These are phyloP conservation scores for Smallanthus sonchifolius DNA, from an alignment of 129 eudicot genomes.

Conservation along the genomic window DNA sequence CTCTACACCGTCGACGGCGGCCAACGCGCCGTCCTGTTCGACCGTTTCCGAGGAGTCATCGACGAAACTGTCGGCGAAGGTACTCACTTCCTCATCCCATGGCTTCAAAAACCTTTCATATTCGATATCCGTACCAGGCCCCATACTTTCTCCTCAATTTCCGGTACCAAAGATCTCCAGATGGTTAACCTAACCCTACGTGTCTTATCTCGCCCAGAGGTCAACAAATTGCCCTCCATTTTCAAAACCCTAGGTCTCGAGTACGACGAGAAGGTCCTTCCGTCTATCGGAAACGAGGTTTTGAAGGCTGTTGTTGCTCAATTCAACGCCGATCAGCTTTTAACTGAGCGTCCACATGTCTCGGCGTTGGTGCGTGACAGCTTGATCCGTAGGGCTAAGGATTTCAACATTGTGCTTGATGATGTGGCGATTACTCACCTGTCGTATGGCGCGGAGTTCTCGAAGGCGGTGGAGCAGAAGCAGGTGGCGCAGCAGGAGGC, in stretches of 20 bases:
- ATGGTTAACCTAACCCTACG: slow-evolving; percentile 94
- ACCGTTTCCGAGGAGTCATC: slow-evolving; percentile 83
- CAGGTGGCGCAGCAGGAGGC: slow-evolving; percentile 99
- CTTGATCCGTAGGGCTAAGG: slow-evolving; percentile 76
- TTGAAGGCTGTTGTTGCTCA: slow-evolving; percentile 91
- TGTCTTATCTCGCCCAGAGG: slow-evolving; percentile 83
- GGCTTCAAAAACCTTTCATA: slow-evolving; percentile 83
- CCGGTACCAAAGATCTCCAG: slow-evolving; percentile 94
- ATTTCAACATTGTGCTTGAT: slow-evolving; percentile 82
- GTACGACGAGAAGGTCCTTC: slow-evolving; percentile 91
- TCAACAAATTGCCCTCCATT: slow-evolving; percentile 48
- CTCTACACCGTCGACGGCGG: slow-evolving; percentile 99
- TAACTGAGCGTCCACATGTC: slow-evolving; percentile 81
- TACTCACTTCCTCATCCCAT: slow-evolving; percentile 79
- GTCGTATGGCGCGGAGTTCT: slow-evolving; percentile 85
- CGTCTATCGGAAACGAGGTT: slow-evolving; percentile 82
- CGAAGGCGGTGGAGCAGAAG: slow-evolving; percentile 95
- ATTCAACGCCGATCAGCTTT: slow-evolving; percentile 88
- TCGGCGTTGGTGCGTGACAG: slow-evolving; percentile 84
- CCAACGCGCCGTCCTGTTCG: slow-evolving; percentile 90
- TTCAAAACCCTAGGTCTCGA: slow-evolving; percentile 79
- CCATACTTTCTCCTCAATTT: slow-evolving; percentile 70
- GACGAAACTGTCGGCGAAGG: slow-evolving; percentile 79
- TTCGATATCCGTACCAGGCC: slow-evolving; percentile 91
- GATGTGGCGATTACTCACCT: slow-evolving; percentile 93